Evolutionary conservation across 83 land plant species (phyloP).

Genomic region (Thuja plicata): DNA sequence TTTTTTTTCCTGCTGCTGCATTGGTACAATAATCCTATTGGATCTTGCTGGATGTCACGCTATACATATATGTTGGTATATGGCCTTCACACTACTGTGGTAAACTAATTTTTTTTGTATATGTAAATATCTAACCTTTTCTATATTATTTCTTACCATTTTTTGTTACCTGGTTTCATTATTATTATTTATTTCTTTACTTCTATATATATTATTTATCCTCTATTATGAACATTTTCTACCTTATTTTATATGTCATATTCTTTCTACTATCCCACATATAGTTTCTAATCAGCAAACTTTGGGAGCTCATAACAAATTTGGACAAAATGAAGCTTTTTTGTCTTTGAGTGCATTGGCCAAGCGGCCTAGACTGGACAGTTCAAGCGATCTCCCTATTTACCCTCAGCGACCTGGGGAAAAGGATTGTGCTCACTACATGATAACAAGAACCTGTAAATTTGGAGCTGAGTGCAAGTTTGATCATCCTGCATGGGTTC

Average conservation of each 20-base stretch:
- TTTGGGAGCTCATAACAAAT: conserved; percentile 46
- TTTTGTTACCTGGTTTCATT: conserved; percentile 5
- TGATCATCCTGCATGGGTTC: conserved; percentile 98
- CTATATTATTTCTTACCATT: neutral
- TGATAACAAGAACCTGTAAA: conserved; percentile 91
- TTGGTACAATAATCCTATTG: conserved; percentile 13
- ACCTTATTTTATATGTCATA: conserved; percentile 10
- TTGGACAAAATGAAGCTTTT: conserved; percentile 65
- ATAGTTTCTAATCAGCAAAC: conserved; percentile 62
- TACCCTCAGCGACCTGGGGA: conserved; percentile 97
- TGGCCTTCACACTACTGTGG: conserved; percentile 8
- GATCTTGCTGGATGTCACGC: conserved; percentile 16
- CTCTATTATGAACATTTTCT: conserved; percentile 6
- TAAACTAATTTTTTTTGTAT: conserved; percentile 9
- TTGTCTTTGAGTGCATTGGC: conserved; percentile 40
- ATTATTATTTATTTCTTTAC: conserved; percentile 2
- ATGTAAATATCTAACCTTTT: conserved; percentile 3
- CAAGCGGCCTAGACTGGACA: conserved; percentile 71
- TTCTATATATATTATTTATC: conserved; percentile 1
- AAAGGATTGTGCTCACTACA: conserved; percentile 90
- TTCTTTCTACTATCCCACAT: conserved; percentile 26
- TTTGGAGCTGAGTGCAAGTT: conserved; percentile 89
- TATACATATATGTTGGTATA: conserved; percentile 15
- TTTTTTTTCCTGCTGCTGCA: conserved; percentile 9
- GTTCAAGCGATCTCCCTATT: conserved; percentile 46